Base-by-base conservation (phyloP, 192 early-diverging fungal genomes). In the Coemansia sp. region DNA sequence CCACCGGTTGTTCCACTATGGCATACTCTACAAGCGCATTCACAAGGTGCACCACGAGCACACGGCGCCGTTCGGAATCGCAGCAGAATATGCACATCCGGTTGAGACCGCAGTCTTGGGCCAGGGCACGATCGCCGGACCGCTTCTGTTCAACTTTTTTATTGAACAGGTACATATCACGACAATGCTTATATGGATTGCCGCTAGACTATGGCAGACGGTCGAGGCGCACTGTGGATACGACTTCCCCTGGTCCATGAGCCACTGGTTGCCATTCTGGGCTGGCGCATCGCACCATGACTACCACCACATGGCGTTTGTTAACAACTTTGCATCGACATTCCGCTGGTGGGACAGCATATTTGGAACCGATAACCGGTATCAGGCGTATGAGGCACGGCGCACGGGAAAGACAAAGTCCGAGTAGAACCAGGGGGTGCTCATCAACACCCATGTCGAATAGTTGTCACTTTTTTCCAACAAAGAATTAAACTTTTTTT, bases 321-420 rank as follows among this genome's bases (percentile, higher is more conserved):
- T 80, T 41, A 69, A 78, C 71, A 83, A 80, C 64, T 85, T 75
- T 82, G 83, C 88, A 2, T 87, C 88, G 27, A 85, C 84, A 23
- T 95, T 95, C 85, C 79, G 91, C 53, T 89, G 88, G 85, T 93
- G 91, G 91, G 93, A 95, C 83, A 84, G 87, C 64, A 61, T 89
- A 34, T 85, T 89, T 78, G 91, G 91, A 30, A 93, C 91, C 38
- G 90, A 92, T 78, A 68, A 71, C 34, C 88, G 86, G 48, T 93
- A 89, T 68, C 71, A 82, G 39, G 80, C 74, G n/a, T 62, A 71
- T 50, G 69, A 78, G 33, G 69, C 69, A 15, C 64, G 59, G 22
- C 61, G 82, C 3, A 64, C 71, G 14, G 55, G 40, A 21, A 68
- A 65, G 53, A 37, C 52, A 41, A 71, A 71, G 52, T 19, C 59